phyloP scores from a whole-genome alignment of 2,329 filamentous ascomycete species.

The Biscogniauxia sp. region DNA sequence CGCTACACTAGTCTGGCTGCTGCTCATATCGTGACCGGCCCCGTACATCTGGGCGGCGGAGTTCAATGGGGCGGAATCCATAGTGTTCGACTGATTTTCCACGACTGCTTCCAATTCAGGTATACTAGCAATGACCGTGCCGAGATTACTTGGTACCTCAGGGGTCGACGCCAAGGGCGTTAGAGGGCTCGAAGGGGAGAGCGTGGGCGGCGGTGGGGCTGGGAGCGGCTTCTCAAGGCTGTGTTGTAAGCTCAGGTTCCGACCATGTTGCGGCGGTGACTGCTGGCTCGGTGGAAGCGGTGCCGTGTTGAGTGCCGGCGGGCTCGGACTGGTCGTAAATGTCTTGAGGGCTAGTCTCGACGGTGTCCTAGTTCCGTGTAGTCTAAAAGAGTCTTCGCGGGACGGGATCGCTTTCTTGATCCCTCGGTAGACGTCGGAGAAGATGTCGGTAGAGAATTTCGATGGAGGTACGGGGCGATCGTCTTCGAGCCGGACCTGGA shows the following conservation, averaged over 20 bases:
- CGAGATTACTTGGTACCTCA: slow-evolving; percentile 15
- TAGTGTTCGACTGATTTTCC: slow-evolving; percentile 45
- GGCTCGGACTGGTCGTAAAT: slow-evolving; percentile 21
- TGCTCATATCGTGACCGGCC: slow-evolving; percentile 40
- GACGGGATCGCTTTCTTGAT: slow-evolving; percentile 46
- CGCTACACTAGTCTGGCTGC: slow-evolving; percentile 47
- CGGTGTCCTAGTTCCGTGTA: slow-evolving; percentile 38
- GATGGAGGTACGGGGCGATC: slow-evolving; percentile 33
- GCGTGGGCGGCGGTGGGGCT: slow-evolving; percentile 43
- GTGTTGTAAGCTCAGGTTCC: slow-evolving; percentile 52
- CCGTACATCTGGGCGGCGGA: slow-evolving; percentile 36
- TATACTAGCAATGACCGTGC: no score
- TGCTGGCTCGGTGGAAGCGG: slow-evolving; percentile 12
- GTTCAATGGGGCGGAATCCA: slow-evolving; percentile 44
- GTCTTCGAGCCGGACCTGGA: slow-evolving; percentile 37
- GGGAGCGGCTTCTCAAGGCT: slow-evolving; percentile 59
- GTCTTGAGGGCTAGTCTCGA: slow-evolving; percentile 42
- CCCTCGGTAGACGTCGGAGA: slow-evolving; percentile 52
- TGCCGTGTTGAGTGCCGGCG: slow-evolving; percentile 20
- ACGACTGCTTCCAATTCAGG: slow-evolving; percentile 28
- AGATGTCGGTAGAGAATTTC: slow-evolving; percentile 45
- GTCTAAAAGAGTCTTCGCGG: slow-evolving; percentile 42
- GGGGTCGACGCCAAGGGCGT: slow-evolving; percentile 22
- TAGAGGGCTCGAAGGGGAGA: slow-evolving; percentile 32
- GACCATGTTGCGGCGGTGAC: slow-evolving; percentile 45